Evolutionary conservation across 2,329 filamentous ascomycete species (phyloP).

Genomic region (Penicillium sp.): DNA sequence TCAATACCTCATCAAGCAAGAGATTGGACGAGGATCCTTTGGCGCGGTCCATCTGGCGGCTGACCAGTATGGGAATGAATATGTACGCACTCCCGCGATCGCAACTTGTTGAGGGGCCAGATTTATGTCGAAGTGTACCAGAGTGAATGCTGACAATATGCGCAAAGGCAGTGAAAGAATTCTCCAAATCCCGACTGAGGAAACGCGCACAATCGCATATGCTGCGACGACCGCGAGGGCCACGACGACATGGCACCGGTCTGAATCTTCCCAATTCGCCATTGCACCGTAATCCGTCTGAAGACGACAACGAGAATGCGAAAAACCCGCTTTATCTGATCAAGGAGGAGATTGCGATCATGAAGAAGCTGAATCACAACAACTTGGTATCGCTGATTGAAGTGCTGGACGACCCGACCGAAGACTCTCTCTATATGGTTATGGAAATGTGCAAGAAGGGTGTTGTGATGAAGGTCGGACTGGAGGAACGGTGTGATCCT

Average conservation of each 20-base stretch:
- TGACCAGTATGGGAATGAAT: constrained; percentile 91
- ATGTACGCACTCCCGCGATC: constrained; percentile 56
- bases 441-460: constrained; percentile 99
- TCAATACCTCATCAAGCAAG: constrained; percentile 89
- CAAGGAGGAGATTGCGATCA: constrained; percentile 94
- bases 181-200: constrained; percentile 86
- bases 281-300: constrained; percentile 60
- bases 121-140: background rate
- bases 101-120: background rate
- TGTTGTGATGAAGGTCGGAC: constrained; percentile 90
- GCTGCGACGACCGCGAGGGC: constrained; percentile 63
- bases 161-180: constrained; percentile 82
- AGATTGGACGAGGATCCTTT: constrained; percentile 96
- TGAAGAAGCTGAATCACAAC: constrained; percentile 96
- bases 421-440: constrained; percentile 98
- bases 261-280: constrained; percentile 68
- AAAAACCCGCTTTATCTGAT: constrained; percentile 82
- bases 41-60: constrained; percentile 87
- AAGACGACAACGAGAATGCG: constrained; percentile 52
- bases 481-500: constrained; percentile 79
- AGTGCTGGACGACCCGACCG: constrained; percentile 90
- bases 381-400: constrained; percentile 94
- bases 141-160: background rate
- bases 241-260: constrained; percentile 55
- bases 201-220: constrained; percentile 90